phyloP scores from a whole-genome alignment of 2,329 filamentous ascomycete species.

The Dothistroma pini region DNA sequence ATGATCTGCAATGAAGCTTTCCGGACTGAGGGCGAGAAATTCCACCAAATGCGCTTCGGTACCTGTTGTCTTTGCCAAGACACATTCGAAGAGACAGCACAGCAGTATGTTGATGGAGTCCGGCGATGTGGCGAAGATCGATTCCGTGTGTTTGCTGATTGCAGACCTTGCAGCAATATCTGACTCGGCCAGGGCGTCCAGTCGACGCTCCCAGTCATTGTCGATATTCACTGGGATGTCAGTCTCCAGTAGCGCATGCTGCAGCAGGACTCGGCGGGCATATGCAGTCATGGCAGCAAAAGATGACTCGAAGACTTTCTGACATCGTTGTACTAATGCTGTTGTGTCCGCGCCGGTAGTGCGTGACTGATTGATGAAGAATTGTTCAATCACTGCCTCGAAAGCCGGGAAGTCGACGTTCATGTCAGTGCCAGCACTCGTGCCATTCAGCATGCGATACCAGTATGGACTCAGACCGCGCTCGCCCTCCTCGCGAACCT shows the following conservation, averaged over 20 bases:
- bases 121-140: constrained; percentile 37
- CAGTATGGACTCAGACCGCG: constrained; percentile 81
- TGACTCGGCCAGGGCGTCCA: constrained; percentile 69
- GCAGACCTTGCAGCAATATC: constrained; percentile 62
- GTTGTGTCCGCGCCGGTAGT: constrained; percentile 27
- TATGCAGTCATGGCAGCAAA: constrained; percentile 30
- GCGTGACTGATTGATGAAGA: constrained; percentile 38
- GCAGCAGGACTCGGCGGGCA: constrained; percentile 55
- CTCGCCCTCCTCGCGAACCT: constrained; percentile 83
- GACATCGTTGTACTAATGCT: constrained; percentile 21
- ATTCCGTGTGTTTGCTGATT: constrained; percentile 53
- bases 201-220: constrained; percentile 77
- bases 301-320: constrained; percentile 21
- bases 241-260: constrained; percentile 49
- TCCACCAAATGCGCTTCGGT: constrained; percentile 44
- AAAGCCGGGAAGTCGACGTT: constrained; percentile 44
- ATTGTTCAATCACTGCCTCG: constrained; percentile 42
- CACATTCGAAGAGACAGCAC: constrained; percentile 24
- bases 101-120: constrained; percentile 28
- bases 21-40: constrained; percentile 54
- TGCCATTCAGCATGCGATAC: constrained; percentile 59
- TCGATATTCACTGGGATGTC: constrained; percentile 50
- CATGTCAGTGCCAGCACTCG: constrained; percentile 25
- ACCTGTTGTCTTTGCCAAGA: constrained; percentile 32
- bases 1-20: constrained; percentile 51